Conservation (phyloP, 257 asterid genomes). For the Anisodus tanguticus region DNA sequence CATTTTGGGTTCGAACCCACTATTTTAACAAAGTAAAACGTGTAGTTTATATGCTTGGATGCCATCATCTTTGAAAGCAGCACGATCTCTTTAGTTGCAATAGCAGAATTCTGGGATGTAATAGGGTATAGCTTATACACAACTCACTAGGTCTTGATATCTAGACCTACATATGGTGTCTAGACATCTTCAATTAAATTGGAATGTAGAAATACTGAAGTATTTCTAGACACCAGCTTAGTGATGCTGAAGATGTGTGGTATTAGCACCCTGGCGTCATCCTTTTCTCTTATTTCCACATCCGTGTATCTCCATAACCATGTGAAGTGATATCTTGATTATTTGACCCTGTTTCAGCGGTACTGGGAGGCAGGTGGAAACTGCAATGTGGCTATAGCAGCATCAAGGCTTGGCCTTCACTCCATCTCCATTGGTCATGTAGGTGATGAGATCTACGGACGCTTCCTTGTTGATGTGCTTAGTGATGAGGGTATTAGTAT, state of each 20-base stretch:
- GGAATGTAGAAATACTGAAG: conserved; percentile 13
- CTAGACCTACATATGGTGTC: not conserved
- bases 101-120: conserved; percentile 13
- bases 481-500: conserved; percentile 66
- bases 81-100: not conserved
- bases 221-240: not conserved
- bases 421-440: conserved; percentile 75
- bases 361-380: conserved; percentile 99
- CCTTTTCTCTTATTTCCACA: not conserved
- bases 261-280: not conserved
- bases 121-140: not conserved
- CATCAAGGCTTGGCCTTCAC: conserved; percentile 88
- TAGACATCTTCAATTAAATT: not conserved
- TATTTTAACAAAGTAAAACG: not conserved
- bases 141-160: conserved; percentile 1
- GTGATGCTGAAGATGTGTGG: not conserved
- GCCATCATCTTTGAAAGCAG: not conserved
- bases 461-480: conserved; percentile 80
- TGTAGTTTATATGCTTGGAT: not conserved
- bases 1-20: not conserved
- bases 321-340: conserved; percentile 32
- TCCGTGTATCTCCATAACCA: conserved; percentile 9
- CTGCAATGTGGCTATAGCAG: conserved; percentile 96
- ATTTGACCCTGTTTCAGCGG: conserved; percentile 48
- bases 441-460: conserved; percentile 84